These are phyloP conservation scores for Henckelia pumila DNA, from an alignment of 257 asterid genomes.

Conservation along the genomic window DNA sequence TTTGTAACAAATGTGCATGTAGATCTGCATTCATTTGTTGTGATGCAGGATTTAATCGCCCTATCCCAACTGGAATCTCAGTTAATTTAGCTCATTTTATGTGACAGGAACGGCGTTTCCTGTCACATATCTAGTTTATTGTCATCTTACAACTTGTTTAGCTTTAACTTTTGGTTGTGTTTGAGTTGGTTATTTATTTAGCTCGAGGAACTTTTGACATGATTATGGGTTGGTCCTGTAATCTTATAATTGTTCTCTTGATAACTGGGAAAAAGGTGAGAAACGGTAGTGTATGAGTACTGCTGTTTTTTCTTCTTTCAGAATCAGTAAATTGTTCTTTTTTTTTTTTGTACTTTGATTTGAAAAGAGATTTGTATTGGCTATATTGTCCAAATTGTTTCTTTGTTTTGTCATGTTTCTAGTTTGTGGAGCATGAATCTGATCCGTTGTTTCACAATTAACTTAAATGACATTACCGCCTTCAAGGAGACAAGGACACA, in stretches of 20 bases:
- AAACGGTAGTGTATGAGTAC: slow-evolving; percentile 47
- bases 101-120: slow-evolving; percentile 81
- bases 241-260: slow-evolving; percentile 61
- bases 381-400: slow-evolving; percentile 16
- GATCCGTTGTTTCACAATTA: slow-evolving; percentile 49
- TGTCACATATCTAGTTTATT: slow-evolving; percentile 77
- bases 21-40: slow-evolving; percentile 29
- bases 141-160: slow-evolving; percentile 76
- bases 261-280: slow-evolving; percentile 48
- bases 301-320: slow-evolving; percentile 24
- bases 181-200: slow-evolving; percentile 55
- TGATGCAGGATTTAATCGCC: slow-evolving; percentile 56
- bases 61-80: slow-evolving; percentile 70
- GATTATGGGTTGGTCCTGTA: slow-evolving; percentile 60
- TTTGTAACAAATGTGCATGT: slow-evolving; percentile 16
- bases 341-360: neutral
- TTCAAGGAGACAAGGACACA: slow-evolving; percentile 48
- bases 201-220: slow-evolving; percentile 68
- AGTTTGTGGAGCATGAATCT: slow-evolving; percentile 60
- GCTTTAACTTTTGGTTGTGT: slow-evolving; percentile 61
- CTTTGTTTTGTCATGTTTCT: slow-evolving; percentile 26
- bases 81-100: slow-evolving; percentile 77
- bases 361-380: slow-evolving; percentile 15
- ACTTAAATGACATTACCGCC: slow-evolving; percentile 39
- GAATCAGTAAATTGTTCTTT: neutral